Evolutionary conservation across 768 basidiomycete species (phyloP).

Genomic region (Pisolithus albus): DNA sequence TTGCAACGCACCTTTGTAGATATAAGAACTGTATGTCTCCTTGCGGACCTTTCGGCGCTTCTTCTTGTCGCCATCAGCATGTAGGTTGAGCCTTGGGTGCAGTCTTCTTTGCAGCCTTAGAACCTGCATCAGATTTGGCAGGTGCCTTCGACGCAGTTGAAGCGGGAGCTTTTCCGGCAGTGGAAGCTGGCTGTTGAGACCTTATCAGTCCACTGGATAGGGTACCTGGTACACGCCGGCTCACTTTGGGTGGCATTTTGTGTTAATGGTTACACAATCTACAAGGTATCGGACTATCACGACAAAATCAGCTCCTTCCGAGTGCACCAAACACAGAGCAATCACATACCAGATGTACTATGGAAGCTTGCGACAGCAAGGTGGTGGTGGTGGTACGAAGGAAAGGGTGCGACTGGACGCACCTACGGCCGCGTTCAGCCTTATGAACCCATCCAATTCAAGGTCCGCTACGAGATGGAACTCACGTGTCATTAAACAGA

Average conservation of each 20-base stretch:
- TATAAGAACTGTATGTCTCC: constrained; percentile 82
- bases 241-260: constrained; percentile 35
- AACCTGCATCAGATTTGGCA: constrained; percentile 35
- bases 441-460: constrained; percentile 30
- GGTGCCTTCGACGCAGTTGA: constrained; percentile 58
- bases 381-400: constrained; percentile 25
- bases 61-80: constrained; percentile 67
- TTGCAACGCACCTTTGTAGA: constrained; percentile 59
- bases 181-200: constrained; percentile 34
- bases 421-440: constrained; percentile 20
- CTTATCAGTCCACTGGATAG: constrained; percentile 8
- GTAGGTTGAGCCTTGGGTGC: constrained; percentile 48
- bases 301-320: constrained; percentile 9
- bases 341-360: constrained; percentile 18
- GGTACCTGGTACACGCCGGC: constrained; percentile 1
- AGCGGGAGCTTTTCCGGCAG: constrained; percentile 35
- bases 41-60: constrained; percentile 74
- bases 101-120: constrained; percentile 55
- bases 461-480: constrained; percentile 23
- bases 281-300: constrained; percentile 25
- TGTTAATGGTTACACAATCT: constrained; percentile 21
- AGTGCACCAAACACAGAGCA: not conserved
- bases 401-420: constrained; percentile 22
- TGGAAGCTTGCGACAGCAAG: constrained; percentile 9
- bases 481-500: constrained; percentile 31